Evolutionary conservation across 2,329 filamentous ascomycete species (phyloP), one percentile per base, ranked within the genome.

Genomic region (Aspergillus phoenicis): DNA sequence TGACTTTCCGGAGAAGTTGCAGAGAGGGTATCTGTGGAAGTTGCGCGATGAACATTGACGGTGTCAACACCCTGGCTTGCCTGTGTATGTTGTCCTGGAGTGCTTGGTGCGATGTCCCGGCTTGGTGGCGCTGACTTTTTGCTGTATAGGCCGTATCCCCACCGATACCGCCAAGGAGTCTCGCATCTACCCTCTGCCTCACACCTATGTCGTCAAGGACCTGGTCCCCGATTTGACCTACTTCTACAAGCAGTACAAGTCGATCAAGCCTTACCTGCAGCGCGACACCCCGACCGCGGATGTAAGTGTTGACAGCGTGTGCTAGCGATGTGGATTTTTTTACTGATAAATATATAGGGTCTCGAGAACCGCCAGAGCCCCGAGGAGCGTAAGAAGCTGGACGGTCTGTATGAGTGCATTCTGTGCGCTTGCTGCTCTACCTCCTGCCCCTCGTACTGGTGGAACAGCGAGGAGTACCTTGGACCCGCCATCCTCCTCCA

Each of bases 171-270:
- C 82, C 69, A 85, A 90, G 73, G 91, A 97, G 72, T 87, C 91
- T 74, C 94, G 96, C 83, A 93, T 99, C 80, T 99, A 99, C 84
- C 95, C 95, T 63, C 86, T 99, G 69, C 95, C 95, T 72, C 95
- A 99, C 83, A 97, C 93, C 80, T 99, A 97, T 81, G 91, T 99
- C 70, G 93, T 99, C 82, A 99, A 98, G 87, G 95, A 99, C 78
- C 88, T 99, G 65, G 95, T 99, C 36, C 94, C 95, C 62, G 95
- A 99, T 77, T 84, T 99, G 83, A 99, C 95, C 65, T 91, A 95
- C 75, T 98, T 99, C 84, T 99, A 99, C 88, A 98, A 98, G 87
- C 95, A 99, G 85, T 99, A 99, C 87, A 97, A 97, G 83, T 97
- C 93, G 15, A 97, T 99, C 82, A 96, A 98, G 88, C 95, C 95